A percentile compares a stretch with the other conserved stretches of the same genome.
These are phyloP conservation scores for Macroventuria anomochaeta DNA, from an alignment of 2,329 filamentous ascomycete genomes.

Conservation along the genomic window DNA sequence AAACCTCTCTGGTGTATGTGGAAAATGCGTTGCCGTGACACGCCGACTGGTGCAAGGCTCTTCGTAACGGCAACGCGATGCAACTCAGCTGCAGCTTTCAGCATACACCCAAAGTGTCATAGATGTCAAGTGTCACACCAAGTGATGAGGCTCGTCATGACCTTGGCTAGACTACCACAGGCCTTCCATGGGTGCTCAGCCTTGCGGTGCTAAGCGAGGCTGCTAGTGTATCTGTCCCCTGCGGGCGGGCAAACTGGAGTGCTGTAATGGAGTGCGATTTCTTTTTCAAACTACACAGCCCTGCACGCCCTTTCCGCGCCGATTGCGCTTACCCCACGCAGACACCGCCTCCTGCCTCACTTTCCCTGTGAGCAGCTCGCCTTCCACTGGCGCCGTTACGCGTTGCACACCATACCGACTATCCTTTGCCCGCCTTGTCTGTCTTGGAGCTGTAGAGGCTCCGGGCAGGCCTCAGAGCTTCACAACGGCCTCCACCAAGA, in stretches of 20 bases:
- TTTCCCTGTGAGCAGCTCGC: slow-evolving; percentile 6
- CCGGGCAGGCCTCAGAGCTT: slow-evolving; percentile 47
- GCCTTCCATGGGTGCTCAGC: slow-evolving; percentile 9
- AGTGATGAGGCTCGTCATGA: not conserved
- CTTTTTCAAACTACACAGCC: slow-evolving; percentile 26
- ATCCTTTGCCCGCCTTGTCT: slow-evolving; percentile 25
- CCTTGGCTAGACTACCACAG: not conserved
- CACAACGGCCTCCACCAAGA: slow-evolving; percentile 55
- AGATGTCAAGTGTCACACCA: not conserved
- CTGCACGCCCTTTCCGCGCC: slow-evolving; percentile 30
- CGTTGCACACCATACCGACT: slow-evolving; percentile 1
- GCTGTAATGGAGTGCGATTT: slow-evolving; percentile 16
- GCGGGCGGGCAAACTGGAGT: slow-evolving; percentile 15
- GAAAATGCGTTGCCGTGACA: not conserved
- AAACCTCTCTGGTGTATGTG: not conserved
- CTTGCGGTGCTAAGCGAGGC: slow-evolving; percentile 16
- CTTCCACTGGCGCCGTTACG: slow-evolving; percentile 29
- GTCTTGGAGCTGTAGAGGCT: slow-evolving; percentile 49
- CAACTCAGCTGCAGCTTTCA: not conserved
- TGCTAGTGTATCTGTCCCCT: slow-evolving; percentile 9
- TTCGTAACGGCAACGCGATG: not conserved
- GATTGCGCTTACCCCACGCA: slow-evolving; percentile 31
- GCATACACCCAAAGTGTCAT: not conserved
- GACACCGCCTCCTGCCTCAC: slow-evolving; percentile 17
- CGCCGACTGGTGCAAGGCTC: not conserved